Conservation (phyloP, 2,329 filamentous ascomycete species). For the Geosmithia flava region DNA sequence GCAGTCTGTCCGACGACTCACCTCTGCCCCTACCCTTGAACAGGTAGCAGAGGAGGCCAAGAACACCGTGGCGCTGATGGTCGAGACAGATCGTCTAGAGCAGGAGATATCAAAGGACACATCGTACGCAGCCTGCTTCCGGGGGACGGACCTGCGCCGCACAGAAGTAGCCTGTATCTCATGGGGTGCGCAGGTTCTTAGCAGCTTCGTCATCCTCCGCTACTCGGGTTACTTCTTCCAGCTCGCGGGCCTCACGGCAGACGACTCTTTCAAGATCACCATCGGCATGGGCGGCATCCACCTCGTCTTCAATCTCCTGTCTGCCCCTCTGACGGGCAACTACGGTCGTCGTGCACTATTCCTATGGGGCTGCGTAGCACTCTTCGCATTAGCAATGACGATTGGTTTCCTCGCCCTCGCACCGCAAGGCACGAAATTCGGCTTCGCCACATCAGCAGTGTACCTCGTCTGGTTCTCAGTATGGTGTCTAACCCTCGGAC, state of each 20-base stretch:
- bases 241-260: conserved; percentile 24
- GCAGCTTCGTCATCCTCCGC: conserved; percentile 33
- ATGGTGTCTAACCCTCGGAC: conserved; percentile 27
- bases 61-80: conserved; percentile 34
- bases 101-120: conserved; percentile 23
- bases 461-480: conserved; percentile 27
- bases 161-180: conserved; percentile 32
- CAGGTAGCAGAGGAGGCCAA: conserved; percentile 18
- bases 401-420: neutral
- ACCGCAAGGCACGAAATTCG: neutral
- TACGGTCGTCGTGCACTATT: conserved; percentile 33
- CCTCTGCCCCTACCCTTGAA: conserved; percentile 3
- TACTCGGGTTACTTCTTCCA: conserved; percentile 43
- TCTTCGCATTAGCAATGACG: neutral
- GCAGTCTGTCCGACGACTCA: conserved; percentile 24
- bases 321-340: conserved; percentile 28
- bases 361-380: conserved; percentile 13
- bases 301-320: conserved; percentile 28
- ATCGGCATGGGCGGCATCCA: conserved; percentile 30
- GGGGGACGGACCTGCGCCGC: conserved; percentile 28
- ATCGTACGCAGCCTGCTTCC: conserved; percentile 34
- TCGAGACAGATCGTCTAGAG: conserved; percentile 35
- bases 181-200: conserved; percentile 27
- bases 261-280: conserved; percentile 22
- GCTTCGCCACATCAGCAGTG: conserved; percentile 13